These are phyloP conservation scores for Luffa acutangula DNA, from an alignment of 306 rosid genomes.

Conservation along the genomic window DNA sequence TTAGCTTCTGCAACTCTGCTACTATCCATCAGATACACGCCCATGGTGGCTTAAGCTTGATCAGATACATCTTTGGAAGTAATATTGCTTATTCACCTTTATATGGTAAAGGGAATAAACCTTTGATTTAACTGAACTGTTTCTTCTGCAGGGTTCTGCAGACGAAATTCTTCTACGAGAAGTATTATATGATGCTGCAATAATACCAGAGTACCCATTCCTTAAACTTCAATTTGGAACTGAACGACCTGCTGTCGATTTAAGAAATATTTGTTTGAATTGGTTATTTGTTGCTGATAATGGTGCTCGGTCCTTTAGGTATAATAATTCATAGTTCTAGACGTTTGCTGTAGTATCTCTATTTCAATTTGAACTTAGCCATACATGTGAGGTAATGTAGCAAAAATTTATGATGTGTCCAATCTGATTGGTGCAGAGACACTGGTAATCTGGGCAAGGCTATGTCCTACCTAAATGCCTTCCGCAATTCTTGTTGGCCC, in stretches of 20 bases:
- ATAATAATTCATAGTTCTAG: conserved; percentile 9
- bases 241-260: conserved; percentile 25
- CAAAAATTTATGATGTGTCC: neutral
- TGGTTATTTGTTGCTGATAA: conserved; percentile 60
- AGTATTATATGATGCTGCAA: conserved; percentile 38
- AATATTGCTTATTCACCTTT: neutral
- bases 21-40: neutral
- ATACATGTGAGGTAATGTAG: neutral
- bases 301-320: conserved; percentile 59
- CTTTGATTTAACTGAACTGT: neutral
- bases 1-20: neutral
- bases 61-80: conserved; percentile 3
- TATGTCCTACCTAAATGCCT: conserved; percentile 41
- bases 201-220: conserved; percentile 42
- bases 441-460: conserved; percentile 46
- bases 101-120: neutral
- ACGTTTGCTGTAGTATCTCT: conserved; percentile 4
- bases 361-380: conserved; percentile 10
- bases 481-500: conserved; percentile 52
- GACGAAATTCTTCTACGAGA: conserved; percentile 40
- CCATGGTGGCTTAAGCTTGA: conserved; percentile 1
- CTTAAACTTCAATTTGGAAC: conserved; percentile 27
- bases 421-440: conserved; percentile 30
- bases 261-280: conserved; percentile 45
- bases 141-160: conserved; percentile 41